Base-by-base conservation (phyloP, 2,329 filamentous ascomycete species). In the Karstenula rhodostoma region DNA sequence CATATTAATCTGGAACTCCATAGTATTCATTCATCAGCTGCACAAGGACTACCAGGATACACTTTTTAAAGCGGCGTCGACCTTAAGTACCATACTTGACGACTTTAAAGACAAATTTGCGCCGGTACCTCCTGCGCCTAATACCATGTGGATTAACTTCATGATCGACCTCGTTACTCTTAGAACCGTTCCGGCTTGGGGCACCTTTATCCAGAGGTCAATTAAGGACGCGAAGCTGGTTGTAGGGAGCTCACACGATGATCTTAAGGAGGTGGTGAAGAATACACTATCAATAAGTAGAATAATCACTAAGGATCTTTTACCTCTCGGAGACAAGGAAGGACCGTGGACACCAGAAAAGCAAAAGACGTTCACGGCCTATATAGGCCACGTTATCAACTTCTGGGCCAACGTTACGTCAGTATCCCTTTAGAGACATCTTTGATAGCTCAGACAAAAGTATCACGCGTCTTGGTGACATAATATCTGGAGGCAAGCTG, bases 161-260 rank as follows among this genome's bases (percentile, higher is more conserved):
- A 29, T 57, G 19, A 50, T 57, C n/a, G 46, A 57, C 25, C 46
- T 57, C 29, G 12, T 57, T 19, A 57, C 55, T 25, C 46, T 57
- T 29, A 44, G 47, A 42, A 57, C 55, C 22, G 32, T 57, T 40
- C 40, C 44, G 15, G 55, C 46, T 29, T 22, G 22, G n/a, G 55
- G 29, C 9, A 29, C 55, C 15, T 57, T 57, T 47, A 42, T 57
- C 55, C 29, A 57, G 13, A 40, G 13, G 15, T n/a, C 35, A 15
- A 42, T 57, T 25, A 57, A 50, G 46, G 50, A 50, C 22, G 9
- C 43, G 37, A 33, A 33, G 22, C 40, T 29, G n/a, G 47, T 48
- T 25, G 42, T 29, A 54, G 42, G 51, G n/a, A 17, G 13, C 37
- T 15, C 37, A 19, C n/a, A 17, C 12, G 53, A 44, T 32, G 33